Base-by-base conservation (phyloP, 2,329 filamentous ascomycete genomes). In the Trichocomaceae sp. region DNA sequence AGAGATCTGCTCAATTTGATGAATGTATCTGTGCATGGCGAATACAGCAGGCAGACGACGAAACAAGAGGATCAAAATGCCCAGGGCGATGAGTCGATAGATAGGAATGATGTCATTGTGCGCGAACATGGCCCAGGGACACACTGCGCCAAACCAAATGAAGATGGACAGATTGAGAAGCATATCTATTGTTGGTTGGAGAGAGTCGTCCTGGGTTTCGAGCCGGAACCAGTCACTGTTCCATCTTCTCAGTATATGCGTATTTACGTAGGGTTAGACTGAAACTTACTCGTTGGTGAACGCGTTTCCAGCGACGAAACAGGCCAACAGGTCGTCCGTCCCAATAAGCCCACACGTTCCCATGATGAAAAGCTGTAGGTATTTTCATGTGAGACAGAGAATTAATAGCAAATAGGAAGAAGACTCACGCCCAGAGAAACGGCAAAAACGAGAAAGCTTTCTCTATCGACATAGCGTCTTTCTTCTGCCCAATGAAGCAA, bases 131-230 rank as follows among this genome's bases (percentile, higher is more conserved):
- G 75, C 68, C 91, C 91, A 96, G 0, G 91, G 91, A 56, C 86
- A 88, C 10, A 91, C 82, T 0, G 89, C 88, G 3, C 90, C 90
- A 63, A 88, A 92, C 90, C 90, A 96, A 71, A 95, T 83, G 69
- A 96, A 96, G 39, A 96, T 81, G 17, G 85, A 78, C 3, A 95
- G 83, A 66, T 96, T 96, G 55, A 96, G 84, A 1, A 96, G 78
- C 90, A 96, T 95, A 68, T 96, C 90, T 46, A 96, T 87, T 0
- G 90, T 96, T 0, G 90, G 90, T 67, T 96, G 90, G n/a, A 96
- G 79, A 1, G 88, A 91, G 68, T 96, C 92, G 62, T 96, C 91
- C 62, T 86, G 76, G 0, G 91, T 96, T 69, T 95, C 88, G 1
- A 92, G 76, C 0, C 91, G 86, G 71, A 96, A 96, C 90, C 89